Base-by-base conservation (phyloP, 345 rosid genomes). In the Sapria himalayana region DNA sequence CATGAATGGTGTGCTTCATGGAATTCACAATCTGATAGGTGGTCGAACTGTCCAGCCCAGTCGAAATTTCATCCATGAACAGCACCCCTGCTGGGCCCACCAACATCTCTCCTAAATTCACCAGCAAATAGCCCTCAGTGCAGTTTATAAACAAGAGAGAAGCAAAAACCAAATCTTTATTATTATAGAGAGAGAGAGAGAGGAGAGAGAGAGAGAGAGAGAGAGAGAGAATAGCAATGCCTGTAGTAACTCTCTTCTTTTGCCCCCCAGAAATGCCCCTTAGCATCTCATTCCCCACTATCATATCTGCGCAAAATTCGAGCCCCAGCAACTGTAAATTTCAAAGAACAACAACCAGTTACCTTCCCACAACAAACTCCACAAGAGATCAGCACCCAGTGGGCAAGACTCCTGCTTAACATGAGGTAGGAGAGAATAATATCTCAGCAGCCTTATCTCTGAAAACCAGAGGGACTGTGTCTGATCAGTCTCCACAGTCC, bases 251-350 rank as follows among this genome's bases (percentile, higher is more conserved):
- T 43, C 94, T 81, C 46, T 77, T 81, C 64, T 57, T 74, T 54
- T 81, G 81, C 3, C 91, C 85, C 19, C 94, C 94, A 15, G 94
- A 81, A 45, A 81, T 61, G 9, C 94, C 94, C 60, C 91, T 62
- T 19, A 66, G 9, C 85, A 81, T 74, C 44, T 64, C 79, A 57
- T 74, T 58, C 15, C 91, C 93, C 2, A 77, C 69, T 59, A 80
- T 33, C 2, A 67, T 76, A 39, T 80, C 93, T 11, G 82, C 72
- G 38, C 93, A 76, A 14, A 61, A 37, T 29, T 81, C 85, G 45
- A 74, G 60, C 41, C 94, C 91, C 15, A 81, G 55, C 37, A 81
- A 41, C 94, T 77, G 67, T 9, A 65, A 16, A 56, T 16, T 29
- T 35, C 34, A n/a, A 14, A 39, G 34, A 31, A 31, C 50, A 42